Evolutionary conservation across 2,329 filamentous ascomycete species (phyloP).

Genomic region (Monosporascus sp.): DNA sequence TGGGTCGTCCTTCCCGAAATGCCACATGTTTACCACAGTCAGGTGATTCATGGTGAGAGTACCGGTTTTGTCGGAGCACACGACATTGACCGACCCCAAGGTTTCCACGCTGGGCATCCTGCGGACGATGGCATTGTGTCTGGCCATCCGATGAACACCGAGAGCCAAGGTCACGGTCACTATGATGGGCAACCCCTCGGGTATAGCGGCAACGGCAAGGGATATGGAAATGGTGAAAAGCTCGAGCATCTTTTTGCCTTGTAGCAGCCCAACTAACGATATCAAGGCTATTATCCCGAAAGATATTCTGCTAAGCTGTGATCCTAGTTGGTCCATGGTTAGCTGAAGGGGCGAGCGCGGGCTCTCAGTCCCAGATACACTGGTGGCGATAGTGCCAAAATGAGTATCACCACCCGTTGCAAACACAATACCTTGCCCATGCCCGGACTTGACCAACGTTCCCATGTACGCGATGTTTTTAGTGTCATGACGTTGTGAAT

Average conservation of each 20-base stretch:
- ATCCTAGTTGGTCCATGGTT: constrained; percentile 95
- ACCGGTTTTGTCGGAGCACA: constrained; percentile 96
- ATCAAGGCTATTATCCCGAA: constrained; percentile 93
- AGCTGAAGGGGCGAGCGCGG: constrained; percentile 89
- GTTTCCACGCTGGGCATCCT: constrained; percentile 96
- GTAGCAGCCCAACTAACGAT: constrained; percentile 81
- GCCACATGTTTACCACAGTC: constrained; percentile 96
- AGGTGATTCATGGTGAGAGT: constrained; percentile 97
- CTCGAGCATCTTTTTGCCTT: constrained; percentile 84
- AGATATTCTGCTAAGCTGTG: constrained; percentile 93
- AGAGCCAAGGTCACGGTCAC: constrained; percentile 94
- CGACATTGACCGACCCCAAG: constrained; percentile 97
- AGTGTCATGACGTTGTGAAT: constrained; percentile 65
- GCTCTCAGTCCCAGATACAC: constrained; percentile 90
- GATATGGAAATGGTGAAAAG: constrained; percentile 98
- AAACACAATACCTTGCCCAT: constrained; percentile 96
- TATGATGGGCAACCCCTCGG: constrained; percentile 94
- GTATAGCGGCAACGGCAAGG: constrained; percentile 91
- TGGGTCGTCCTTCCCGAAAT: constrained; percentile 63
- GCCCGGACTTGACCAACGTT: constrained; percentile 87
- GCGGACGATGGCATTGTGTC: constrained; percentile 88
- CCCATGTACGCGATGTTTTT: constrained; percentile 98
- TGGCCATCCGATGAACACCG: constrained; percentile 94
- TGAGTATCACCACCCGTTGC: constrained; percentile 90
- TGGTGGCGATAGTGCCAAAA: constrained; percentile 93